Base-by-base conservation (phyloP, 106 monocot species). In the Posidonia australis region DNA sequence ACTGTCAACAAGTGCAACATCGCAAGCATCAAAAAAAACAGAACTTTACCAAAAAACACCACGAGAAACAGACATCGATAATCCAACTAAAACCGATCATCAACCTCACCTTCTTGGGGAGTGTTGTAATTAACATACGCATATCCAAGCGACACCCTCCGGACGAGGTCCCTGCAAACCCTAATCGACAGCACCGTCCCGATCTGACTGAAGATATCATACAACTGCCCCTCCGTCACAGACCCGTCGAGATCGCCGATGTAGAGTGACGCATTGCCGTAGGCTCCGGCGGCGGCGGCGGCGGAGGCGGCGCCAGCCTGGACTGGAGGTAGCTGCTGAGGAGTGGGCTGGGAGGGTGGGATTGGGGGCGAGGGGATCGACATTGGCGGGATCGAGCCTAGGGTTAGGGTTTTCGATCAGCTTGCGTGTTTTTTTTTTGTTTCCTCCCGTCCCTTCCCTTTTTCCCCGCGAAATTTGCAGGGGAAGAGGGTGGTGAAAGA, bases 221-320 rank as follows among this genome's bases (percentile, higher is more conserved):
- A 60, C 26, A 71, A 60, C 17, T 71, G 45, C 22, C 14, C 21
- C 61, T 71, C 70, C 16, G 76, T 72, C 24, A 85, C 73, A 18
- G 48, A 66, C 28, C 28, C 20, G 20, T 79, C 85, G 60, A 82
- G 76, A 67, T 85, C 85, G 25, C 81, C 82, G 23, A 85, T 82
- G 63, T 85, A 82, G 12, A 80, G 74, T 9, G 79, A 76, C 21
- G 71, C 49, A 54, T 61, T 27, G 55, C 36, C 31, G 63, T 53
- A 46, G 53, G 26, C 44, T 10, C 54, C 67, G 20, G 13, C 58
- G n/a, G 23, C 7, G 36, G 36, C 69, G n/a, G 23, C n/a, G n/a
- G n/a, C n/a, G n/a, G n/a, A n/a, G 20, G 13, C 58, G n/a, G 23
- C 7, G 36, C 5, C 69, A 9, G 23, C 28, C 32, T 10, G 30